phyloP scores from a whole-genome alignment of 2,329 filamentous ascomycete genomes.

The Parafenestella ontariensis region DNA sequence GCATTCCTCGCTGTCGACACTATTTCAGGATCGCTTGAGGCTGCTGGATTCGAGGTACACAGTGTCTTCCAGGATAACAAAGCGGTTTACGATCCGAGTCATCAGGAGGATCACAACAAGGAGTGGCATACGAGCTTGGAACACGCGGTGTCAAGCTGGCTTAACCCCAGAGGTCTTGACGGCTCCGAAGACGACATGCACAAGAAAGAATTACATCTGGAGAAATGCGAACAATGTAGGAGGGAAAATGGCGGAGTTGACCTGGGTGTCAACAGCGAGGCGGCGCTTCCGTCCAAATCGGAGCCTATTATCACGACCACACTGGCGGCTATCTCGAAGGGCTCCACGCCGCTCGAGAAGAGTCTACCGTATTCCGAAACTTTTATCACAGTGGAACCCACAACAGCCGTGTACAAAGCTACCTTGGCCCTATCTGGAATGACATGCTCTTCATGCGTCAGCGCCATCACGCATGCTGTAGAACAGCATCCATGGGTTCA shows the following conservation, averaged over 20 bases:
- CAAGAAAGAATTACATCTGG: slow-evolving; percentile 40
- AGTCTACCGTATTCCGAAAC: slow-evolving; percentile 17
- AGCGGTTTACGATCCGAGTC: slow-evolving; percentile 14
- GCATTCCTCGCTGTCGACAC: slow-evolving; percentile 51
- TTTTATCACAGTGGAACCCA: slow-evolving; percentile 27
- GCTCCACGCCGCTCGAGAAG: slow-evolving; percentile 10
- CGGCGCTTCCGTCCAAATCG: slow-evolving; percentile 19
- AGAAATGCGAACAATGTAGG: slow-evolving; percentile 46
- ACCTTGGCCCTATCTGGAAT: slow-evolving; percentile 64
- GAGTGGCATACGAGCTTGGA: slow-evolving; percentile 48
- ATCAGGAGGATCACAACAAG: slow-evolving; percentile 16
- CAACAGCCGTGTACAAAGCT: slow-evolving; percentile 37
- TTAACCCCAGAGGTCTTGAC: slow-evolving; percentile 15
- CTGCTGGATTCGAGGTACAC: slow-evolving; percentile 66
- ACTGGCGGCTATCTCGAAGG: slow-evolving; percentile 21
- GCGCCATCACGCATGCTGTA: slow-evolving; percentile 58
- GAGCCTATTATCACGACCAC: slow-evolving; percentile 16
- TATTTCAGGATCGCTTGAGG: slow-evolving; percentile 58
- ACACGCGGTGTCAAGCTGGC: slow-evolving; percentile 42
- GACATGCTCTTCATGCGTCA: slow-evolving; percentile 66
- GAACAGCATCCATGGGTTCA: slow-evolving; percentile 57
- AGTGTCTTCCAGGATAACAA: slow-evolving; percentile 51
- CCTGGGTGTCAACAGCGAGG: slow-evolving; percentile 13
- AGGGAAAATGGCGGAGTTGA: slow-evolving; percentile 35
- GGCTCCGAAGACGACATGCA: slow-evolving; percentile 31